Evolutionary conservation across 2,329 filamentous ascomycete genomes (phyloP), one percentile per base, ranked within the genome.

Genomic region (Calcarisporium arbuscula): DNA sequence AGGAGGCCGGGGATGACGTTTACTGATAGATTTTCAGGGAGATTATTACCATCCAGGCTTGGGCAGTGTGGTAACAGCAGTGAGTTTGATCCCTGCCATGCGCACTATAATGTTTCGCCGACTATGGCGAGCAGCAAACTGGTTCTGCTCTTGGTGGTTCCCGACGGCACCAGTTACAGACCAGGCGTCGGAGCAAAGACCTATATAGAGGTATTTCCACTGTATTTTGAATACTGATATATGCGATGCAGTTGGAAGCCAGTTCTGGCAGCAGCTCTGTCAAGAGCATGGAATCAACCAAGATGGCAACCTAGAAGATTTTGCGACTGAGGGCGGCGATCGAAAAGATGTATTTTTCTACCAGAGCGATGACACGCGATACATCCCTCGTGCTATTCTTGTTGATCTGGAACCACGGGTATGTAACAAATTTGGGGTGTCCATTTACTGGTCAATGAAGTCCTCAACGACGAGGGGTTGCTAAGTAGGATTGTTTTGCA

Each of bases 311-410:
- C 75, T 98, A 39, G 89, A 95, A 58, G 89, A 95, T 61, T 95
- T 95, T 67, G 92, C 92, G 55, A 95, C 88, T 32, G 92, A 96
- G 62, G 92, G 92, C 55, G 89, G 90, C 47, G 92, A 98, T 65
- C 82, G 92, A 50, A 98, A 98, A 61, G 92, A 98, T 64, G 92
- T 98, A 42, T 96, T 96, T 67, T 96, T 95, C 74, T 98, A 96
- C 68, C 90, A 94, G 72, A 96, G 89, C 56, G 92, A 98, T 69
- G 92, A 98, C 58, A 98, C 92, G 39, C 78, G 92, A 66, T 98
- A 98, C 63, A 96, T 98, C 47, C 92, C 92, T 9, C 79, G 92
- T 56, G 90, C 92, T 30, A 96, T 98, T 51, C 70, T 98, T 33
- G 83, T 98, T 44, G 92, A 98, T 58, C 70, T 98, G 25, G 92